Conservation (phyloP, 2,329 filamentous ascomycete species). For the Paraconiothyrium brasiliense region DNA sequence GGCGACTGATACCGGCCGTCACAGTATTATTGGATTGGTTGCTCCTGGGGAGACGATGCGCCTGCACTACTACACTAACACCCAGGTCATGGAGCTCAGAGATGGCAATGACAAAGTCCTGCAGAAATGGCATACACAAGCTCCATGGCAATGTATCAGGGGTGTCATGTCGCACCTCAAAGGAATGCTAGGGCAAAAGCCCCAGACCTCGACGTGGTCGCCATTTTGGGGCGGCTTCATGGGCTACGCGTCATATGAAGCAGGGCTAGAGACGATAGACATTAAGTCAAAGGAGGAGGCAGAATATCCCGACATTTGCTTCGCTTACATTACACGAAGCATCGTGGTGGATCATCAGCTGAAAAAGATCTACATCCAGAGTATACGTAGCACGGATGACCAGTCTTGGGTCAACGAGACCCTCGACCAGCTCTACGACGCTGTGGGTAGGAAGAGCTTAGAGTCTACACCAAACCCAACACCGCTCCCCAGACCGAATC, state of each 20-base stretch:
- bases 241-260: slow-evolving; percentile 86
- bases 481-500: slow-evolving; percentile 34
- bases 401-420: slow-evolving; percentile 58
- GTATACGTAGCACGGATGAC: slow-evolving; percentile 60
- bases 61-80: slow-evolving; percentile 45
- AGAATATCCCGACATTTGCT: slow-evolving; percentile 71
- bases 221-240: slow-evolving; percentile 86
- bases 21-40: slow-evolving; percentile 77
- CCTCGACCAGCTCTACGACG: slow-evolving; percentile 40
- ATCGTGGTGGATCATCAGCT: slow-evolving; percentile 78
- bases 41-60: slow-evolving; percentile 60
- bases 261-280: slow-evolving; percentile 72
- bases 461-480: slow-evolving; percentile 41
- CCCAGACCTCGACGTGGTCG: slow-evolving; percentile 42
- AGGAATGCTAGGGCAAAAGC: slow-evolving; percentile 32
- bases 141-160: slow-evolving; percentile 54
- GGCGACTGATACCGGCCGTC: slow-evolving; percentile 65
- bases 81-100: slow-evolving; percentile 38
- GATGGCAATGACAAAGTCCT: slow-evolving; percentile 40
- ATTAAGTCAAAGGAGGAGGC: slow-evolving; percentile 55
- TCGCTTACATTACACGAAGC: slow-evolving; percentile 80
- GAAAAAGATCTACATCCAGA: slow-evolving; percentile 72
- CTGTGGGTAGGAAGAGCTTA: slow-evolving; percentile 39
- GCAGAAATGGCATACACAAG: slow-evolving; percentile 34
- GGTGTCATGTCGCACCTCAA: slow-evolving; percentile 49